These are phyloP conservation scores for Chernovozyma aurita DNA, from an alignment of 1,139 yeast species.

Conservation along the genomic window DNA sequence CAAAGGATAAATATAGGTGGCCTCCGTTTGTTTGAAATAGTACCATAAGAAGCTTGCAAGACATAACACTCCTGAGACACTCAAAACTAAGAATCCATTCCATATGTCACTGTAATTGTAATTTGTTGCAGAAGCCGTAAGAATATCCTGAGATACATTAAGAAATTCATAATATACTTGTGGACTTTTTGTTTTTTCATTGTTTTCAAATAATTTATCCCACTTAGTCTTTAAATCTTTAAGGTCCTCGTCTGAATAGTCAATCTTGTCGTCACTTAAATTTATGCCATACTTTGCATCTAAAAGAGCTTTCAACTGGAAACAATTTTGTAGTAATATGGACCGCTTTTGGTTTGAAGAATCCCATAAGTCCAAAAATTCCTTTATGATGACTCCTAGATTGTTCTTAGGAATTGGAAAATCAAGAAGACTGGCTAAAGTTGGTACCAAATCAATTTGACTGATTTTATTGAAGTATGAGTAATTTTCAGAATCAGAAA, in stretches of 20 bases:
- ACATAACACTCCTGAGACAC: constrained; percentile 23
- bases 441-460: constrained; percentile 89
- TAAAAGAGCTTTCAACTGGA: constrained; percentile 47
- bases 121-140: constrained; percentile 69
- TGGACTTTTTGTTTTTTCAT: constrained; percentile 9
- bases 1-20: not conserved
- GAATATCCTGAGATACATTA: constrained; percentile 43
- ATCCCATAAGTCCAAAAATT: constrained; percentile 54
- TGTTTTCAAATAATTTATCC: constrained; percentile 8
- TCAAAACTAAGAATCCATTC: constrained; percentile 40
- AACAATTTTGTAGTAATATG: constrained; percentile 56
- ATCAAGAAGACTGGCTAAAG: constrained; percentile 67
- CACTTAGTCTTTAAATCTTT: constrained; percentile 11
- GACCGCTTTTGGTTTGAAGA: constrained; percentile 27
- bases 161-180: constrained; percentile 38
- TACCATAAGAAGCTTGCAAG: constrained; percentile 15
- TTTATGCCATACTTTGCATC: constrained; percentile 19
- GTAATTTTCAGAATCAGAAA: constrained; percentile 35
- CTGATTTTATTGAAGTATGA: constrained; percentile 52
- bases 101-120: constrained; percentile 55
- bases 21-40: constrained; percentile 8
- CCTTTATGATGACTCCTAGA: constrained; percentile 66
- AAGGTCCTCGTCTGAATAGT: constrained; percentile 5
- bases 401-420: constrained; percentile 85
- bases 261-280: not conserved